Conservation (phyloP, 2,329 filamentous ascomycete genomes). For the Aspergillus sp. region DNA sequence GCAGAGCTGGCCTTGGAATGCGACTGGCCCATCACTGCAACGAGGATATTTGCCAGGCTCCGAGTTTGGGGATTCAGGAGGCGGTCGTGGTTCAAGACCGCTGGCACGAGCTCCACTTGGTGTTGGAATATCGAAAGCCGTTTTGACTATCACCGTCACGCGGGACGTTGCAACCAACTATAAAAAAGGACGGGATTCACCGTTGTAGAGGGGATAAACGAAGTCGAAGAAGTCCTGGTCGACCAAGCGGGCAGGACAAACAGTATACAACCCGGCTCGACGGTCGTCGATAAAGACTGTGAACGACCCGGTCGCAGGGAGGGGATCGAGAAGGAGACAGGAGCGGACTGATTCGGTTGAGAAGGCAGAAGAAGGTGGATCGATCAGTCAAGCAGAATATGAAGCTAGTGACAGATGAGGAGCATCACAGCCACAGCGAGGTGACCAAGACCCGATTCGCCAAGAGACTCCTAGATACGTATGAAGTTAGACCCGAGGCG, state of each 20-base stretch:
- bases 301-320: too few relatives aligned
- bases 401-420: not conserved
- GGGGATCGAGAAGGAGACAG: not conserved
- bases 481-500: slow-evolving; percentile 9
- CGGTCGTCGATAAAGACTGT: slow-evolving; percentile 4
- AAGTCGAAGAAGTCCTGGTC: slow-evolving; percentile 1
- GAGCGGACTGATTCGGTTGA: not conserved
- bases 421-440: slow-evolving; percentile 1
- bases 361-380: not conserved
- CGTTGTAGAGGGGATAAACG: slow-evolving; percentile 1
- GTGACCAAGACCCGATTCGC: slow-evolving; percentile 18
- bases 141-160: slow-evolving; percentile 16
- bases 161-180: slow-evolving; percentile 6
- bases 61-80: slow-evolving; percentile 13
- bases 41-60: slow-evolving; percentile 25
- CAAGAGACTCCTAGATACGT: slow-evolving; percentile 9
- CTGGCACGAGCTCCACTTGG: slow-evolving; percentile 12
- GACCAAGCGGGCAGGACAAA: slow-evolving; percentile 3
- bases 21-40: slow-evolving; percentile 41
- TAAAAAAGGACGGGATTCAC: slow-evolving; percentile 11
- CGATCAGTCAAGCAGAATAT: too few relatives aligned
- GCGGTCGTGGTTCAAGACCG: slow-evolving; percentile 13
- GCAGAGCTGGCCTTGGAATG: slow-evolving; percentile 48
- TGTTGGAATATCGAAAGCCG: slow-evolving; percentile 18
- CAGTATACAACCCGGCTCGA: slow-evolving; percentile 1